Evolutionary conservation across 2,329 filamentous ascomycete genomes (phyloP).

Genomic region (Plenodomus tracheiphilus): DNA sequence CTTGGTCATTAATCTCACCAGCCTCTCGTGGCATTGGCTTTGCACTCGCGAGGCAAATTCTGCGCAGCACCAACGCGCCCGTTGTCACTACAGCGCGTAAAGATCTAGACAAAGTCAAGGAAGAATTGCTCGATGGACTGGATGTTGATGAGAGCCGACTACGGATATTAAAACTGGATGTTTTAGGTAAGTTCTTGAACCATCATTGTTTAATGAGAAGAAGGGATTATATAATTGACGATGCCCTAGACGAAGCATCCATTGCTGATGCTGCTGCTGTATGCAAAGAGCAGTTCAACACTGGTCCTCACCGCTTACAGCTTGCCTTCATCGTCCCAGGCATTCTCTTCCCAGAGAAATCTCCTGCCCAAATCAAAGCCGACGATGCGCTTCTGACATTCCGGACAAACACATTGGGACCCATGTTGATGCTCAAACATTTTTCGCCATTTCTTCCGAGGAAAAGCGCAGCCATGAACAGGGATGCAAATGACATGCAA

Average conservation of each 20-base stretch:
- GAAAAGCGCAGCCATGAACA: conserved; percentile 39
- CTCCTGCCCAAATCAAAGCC: conserved; percentile 66
- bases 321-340: conserved; percentile 73
- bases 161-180: conserved; percentile 58
- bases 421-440: conserved; percentile 76
- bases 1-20: conserved; percentile 59
- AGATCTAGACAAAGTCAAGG: conserved; percentile 54
- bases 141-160: conserved; percentile 53
- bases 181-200: conserved; percentile 55
- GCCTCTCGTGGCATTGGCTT: conserved; percentile 67
- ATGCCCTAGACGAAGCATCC: conserved; percentile 60
- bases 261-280: conserved; percentile 60
- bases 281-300: conserved; percentile 59
- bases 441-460: conserved; percentile 70
- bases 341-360: conserved; percentile 73
- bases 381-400: conserved; percentile 68
- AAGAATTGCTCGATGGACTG: conserved; percentile 56
- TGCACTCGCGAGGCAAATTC: conserved; percentile 61
- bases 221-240: not conserved
- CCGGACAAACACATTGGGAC: conserved; percentile 72
- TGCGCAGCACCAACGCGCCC: conserved; percentile 60
- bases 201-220: no score
- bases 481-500: conserved; percentile 17
- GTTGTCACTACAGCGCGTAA: conserved; percentile 64
- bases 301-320: conserved; percentile 58